Percentiles rank a stretch among this genome's conserved stretches.
Conservation (phyloP, 345 rosid species). For the Draba incana region DNA sequence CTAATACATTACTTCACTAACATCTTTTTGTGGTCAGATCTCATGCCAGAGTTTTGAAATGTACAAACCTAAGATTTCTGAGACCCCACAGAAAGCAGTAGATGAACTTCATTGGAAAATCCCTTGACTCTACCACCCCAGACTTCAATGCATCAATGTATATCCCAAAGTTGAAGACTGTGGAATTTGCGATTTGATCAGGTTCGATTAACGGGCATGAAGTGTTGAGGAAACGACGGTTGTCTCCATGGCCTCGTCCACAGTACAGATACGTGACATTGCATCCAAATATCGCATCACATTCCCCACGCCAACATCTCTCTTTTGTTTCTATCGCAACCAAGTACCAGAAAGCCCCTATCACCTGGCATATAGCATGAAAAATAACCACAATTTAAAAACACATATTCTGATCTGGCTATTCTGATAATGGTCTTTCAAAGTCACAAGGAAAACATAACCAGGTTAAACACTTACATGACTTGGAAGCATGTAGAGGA, state of each 20-base stretch:
- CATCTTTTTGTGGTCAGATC: no score
- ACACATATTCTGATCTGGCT: no score
- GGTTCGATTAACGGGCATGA: slow-evolving; percentile 36
- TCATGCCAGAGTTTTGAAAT: neutral
- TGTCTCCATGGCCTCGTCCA: neutral
- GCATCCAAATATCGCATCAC: slow-evolving; percentile 9
- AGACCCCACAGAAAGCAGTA: slow-evolving; percentile 43
- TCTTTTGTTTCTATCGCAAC: slow-evolving; percentile 19
- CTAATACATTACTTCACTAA: no score
- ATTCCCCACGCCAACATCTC: slow-evolving; percentile 31
- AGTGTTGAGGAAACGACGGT: slow-evolving; percentile 4
- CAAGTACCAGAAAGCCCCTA: slow-evolving; percentile 44
- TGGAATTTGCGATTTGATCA: slow-evolving; percentile 16
- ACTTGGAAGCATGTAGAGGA: slow-evolving; percentile 24
- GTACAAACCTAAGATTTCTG: slow-evolving; percentile 27
- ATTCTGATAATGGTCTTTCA: no score
- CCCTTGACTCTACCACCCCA: slow-evolving; percentile 2
- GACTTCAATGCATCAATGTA: slow-evolving; percentile 36
- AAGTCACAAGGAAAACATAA: neutral
- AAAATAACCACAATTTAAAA: neutral
- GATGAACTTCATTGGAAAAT: slow-evolving; percentile 27
- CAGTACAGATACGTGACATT: neutral
- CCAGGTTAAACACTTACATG: slow-evolving; percentile 5
- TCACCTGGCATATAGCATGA: no score
- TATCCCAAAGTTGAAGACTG: slow-evolving; percentile 40